These are phyloP conservation scores for Ciborinia camelliae DNA, from an alignment of 2,329 filamentous ascomycete species.

Conservation along the genomic window DNA sequence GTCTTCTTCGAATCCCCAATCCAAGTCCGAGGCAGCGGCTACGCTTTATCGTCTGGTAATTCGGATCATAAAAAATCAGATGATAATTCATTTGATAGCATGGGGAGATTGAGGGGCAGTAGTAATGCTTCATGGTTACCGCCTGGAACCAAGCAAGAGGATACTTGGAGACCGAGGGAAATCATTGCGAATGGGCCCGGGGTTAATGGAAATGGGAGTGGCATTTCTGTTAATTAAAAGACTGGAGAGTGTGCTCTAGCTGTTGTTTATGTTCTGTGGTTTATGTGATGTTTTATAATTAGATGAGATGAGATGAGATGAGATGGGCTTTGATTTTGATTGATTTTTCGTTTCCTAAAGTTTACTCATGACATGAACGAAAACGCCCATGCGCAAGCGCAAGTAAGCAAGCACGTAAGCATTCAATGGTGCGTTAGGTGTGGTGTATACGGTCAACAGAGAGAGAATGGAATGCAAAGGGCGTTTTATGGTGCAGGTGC, in stretches of 20 bases:
- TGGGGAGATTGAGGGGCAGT: constrained; percentile 42
- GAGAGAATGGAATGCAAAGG: not conserved
- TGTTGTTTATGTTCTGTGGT: too few species aligned
- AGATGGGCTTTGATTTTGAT: not conserved
- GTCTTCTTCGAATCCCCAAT: constrained; percentile 11
- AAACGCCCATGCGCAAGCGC: constrained; percentile 5
- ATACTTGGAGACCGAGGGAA: constrained; percentile 62
- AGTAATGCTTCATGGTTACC: constrained; percentile 62
- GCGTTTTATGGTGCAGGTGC: not conserved
- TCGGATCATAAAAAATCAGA: constrained; percentile 39
- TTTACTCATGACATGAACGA: constrained; percentile 7
- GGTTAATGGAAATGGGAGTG: constrained; percentile 1
- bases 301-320: constrained; percentile 13
- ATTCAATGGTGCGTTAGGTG: not conserved
- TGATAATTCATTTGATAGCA: constrained; percentile 57
- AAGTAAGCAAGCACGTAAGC: too few species aligned
- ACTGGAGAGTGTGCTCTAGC: not conserved
- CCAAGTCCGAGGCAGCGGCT: constrained; percentile 28
- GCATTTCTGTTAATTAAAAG: constrained; percentile 12
- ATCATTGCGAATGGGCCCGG: constrained; percentile 13
- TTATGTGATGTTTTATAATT: not conserved
- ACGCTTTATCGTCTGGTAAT: constrained; percentile 41
- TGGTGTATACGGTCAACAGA: not conserved
- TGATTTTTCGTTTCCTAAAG: not conserved
- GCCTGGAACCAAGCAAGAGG: constrained; percentile 79